phyloP scores from a whole-genome alignment of 768 basidiomycete species.

The Hericium alpestre region DNA sequence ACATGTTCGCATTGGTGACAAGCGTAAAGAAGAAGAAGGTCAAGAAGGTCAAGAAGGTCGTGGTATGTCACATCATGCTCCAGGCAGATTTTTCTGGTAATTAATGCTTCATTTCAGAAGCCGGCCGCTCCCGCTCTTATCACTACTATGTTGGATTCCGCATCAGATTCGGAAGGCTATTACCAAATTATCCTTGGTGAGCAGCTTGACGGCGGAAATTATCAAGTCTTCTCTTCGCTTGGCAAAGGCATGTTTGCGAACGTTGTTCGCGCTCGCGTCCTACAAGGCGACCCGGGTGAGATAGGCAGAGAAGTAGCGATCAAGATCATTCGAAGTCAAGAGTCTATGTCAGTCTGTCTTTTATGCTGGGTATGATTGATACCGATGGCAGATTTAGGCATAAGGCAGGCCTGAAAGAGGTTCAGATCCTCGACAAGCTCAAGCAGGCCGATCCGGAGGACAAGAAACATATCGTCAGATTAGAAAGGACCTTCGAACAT shows the following conservation, averaged over 20 bases:
- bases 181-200: conserved; percentile 92
- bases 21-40: conserved; percentile 50
- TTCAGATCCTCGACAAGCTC: conserved; percentile 77
- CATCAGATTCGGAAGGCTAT: conserved; percentile 91
- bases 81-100: not conserved
- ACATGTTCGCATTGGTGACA: conserved; percentile 79
- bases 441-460: conserved; percentile 88
- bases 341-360: conserved; percentile 70
- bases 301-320: conserved; percentile 80
- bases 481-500: conserved; percentile 93
- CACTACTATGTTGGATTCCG: conserved; percentile 75
- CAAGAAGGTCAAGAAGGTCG: conserved; percentile 45
- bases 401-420: conserved; percentile 89
- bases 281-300: conserved; percentile 50
- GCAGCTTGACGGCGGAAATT: conserved; percentile 81
- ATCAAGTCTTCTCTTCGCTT: conserved; percentile 90
- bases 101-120: conserved; percentile 25
- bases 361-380: not conserved
- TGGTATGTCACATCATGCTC: conserved; percentile 27
- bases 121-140: conserved; percentile 51
- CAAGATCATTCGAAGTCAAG: conserved; percentile 92
- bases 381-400: conserved; percentile 45
- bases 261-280: conserved; percentile 81
- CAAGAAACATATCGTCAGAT: conserved; percentile 90
- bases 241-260: conserved; percentile 99